These are phyloP conservation scores for Stylonectria norvegica DNA, from an alignment of 2,329 filamentous ascomycete genomes.

Conservation along the genomic window DNA sequence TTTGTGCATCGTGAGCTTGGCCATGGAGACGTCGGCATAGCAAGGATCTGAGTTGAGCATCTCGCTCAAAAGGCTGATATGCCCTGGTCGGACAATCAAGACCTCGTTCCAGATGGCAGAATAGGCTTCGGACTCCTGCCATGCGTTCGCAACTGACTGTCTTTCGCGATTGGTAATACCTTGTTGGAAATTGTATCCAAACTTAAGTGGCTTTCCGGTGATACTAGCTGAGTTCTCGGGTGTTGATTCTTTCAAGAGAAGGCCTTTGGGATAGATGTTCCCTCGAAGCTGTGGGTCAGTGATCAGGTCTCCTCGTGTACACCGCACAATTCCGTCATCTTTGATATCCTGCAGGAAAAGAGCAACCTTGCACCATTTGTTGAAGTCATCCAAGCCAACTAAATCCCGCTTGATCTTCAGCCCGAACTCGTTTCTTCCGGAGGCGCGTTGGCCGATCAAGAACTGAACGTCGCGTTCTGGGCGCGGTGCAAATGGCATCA, in stretches of 20 bases:
- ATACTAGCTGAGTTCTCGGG: slow-evolving; percentile 2
- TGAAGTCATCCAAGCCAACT: slow-evolving; percentile 7
- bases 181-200: slow-evolving; percentile 12
- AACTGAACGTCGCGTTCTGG: slow-evolving; percentile 7
- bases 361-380: slow-evolving; percentile 6
- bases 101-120: slow-evolving; percentile 13
- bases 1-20: background rate
- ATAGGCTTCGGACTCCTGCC: slow-evolving; percentile 8
- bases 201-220: slow-evolving; percentile 9
- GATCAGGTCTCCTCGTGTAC: slow-evolving; percentile 6
- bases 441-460: slow-evolving; percentile 1
- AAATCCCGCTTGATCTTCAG: background rate
- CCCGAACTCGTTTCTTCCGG: background rate
- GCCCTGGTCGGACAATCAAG: slow-evolving; percentile 3
- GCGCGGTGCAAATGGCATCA: slow-evolving; percentile 2
- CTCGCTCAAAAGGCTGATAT: slow-evolving; percentile 3
- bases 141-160: slow-evolving; percentile 1
- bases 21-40: slow-evolving; percentile 11
- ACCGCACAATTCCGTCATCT: slow-evolving; percentile 1
- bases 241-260: slow-evolving; percentile 3
- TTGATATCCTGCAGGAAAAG: slow-evolving; percentile 8
- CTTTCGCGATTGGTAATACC: slow-evolving; percentile 3
- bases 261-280: slow-evolving; percentile 10
- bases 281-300: background rate
- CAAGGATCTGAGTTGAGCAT: slow-evolving; percentile 8